Evolutionary conservation across 352 stramenopile species (phyloP).

Genomic region (Pythium chondricola): DNA sequence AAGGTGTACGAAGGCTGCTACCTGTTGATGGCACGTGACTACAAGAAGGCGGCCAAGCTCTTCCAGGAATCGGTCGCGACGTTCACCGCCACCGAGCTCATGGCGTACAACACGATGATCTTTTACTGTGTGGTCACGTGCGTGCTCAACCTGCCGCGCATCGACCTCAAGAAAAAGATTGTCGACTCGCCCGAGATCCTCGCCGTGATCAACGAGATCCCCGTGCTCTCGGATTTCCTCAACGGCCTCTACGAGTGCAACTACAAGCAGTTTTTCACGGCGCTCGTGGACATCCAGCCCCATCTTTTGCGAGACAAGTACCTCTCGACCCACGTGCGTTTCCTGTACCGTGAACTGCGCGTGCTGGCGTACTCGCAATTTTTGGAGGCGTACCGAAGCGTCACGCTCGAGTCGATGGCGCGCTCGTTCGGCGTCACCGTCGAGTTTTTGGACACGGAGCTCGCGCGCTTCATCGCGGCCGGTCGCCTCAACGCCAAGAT

Average conservation of each 20-base stretch:
- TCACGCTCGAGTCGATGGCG: conserved; percentile 96
- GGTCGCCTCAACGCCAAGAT: conserved; percentile 98
- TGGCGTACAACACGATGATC: conserved; percentile 96
- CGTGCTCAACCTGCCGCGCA: conserved; percentile 90
- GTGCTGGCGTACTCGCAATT: conserved; percentile 98
- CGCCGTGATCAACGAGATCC: conserved; percentile 83
- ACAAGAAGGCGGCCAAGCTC: conserved; percentile 90
- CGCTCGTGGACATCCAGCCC: conserved; percentile 84
- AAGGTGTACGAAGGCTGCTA: conserved; percentile 98
- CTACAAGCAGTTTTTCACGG: conserved; percentile 96
- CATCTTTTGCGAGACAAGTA: conserved; percentile 92
- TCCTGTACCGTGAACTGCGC: conserved; percentile 95
- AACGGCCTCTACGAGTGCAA: conserved; percentile 97
- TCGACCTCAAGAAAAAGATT: conserved; percentile 96
- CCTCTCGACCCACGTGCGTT: conserved; percentile 88
- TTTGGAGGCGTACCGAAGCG: conserved; percentile 95
- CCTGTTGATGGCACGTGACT: conserved; percentile 90
- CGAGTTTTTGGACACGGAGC: conserved; percentile 95
- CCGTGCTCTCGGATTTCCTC: conserved; percentile 80
- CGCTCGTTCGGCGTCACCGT: conserved; percentile 93
- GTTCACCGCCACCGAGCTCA: conserved; percentile 97
- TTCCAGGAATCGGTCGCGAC: conserved; percentile 97
- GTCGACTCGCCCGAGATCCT: conserved; percentile 97
- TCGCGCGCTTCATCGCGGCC: conserved; percentile 97
- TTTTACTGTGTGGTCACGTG: conserved; percentile 96